These are phyloP conservation scores for Rhodotorula sp. DNA, from an alignment of 1,284 basidiomycete species.

Conservation along the genomic window DNA sequence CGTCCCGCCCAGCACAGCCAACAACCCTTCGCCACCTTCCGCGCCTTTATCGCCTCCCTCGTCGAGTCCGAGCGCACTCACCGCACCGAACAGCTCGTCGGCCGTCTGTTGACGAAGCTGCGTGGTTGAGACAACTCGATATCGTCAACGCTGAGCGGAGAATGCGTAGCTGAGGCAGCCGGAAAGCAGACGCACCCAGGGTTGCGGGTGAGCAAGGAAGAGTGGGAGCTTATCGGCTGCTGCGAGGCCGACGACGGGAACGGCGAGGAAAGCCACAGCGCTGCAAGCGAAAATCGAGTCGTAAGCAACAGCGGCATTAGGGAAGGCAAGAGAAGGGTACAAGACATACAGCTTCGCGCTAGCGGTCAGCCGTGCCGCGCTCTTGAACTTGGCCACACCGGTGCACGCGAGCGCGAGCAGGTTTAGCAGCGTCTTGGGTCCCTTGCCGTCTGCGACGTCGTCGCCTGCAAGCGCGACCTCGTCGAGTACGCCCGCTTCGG, in stretches of 20 bases:
- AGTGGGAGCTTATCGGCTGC: slow-evolving; percentile 58
- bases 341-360: slow-evolving; percentile 73
- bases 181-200: slow-evolving; percentile 60
- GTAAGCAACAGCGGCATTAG: neutral
- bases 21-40: slow-evolving; percentile 60
- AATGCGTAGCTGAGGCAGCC: neutral
- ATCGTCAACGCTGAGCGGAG: neutral
- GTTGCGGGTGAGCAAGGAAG: slow-evolving; percentile 75
- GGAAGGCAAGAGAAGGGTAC: neutral
- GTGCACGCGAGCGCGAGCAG: slow-evolving; percentile 61
- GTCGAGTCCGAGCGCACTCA: slow-evolving; percentile 66
- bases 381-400: slow-evolving; percentile 70
- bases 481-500: slow-evolving; percentile 18
- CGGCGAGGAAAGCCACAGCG: slow-evolving; percentile 63
- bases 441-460: slow-evolving; percentile 9
- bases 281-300: slow-evolving; percentile 51
- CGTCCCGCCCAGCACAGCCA: slow-evolving; percentile 76
- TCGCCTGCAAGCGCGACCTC: slow-evolving; percentile 5
- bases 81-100: slow-evolving; percentile 75
- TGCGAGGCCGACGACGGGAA: slow-evolving; percentile 56
- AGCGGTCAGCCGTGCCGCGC: slow-evolving; percentile 69
- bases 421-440: slow-evolving; percentile 38
- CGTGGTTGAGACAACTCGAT: neutral
- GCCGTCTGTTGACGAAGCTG: slow-evolving; percentile 76
- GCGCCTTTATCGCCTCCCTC: slow-evolving; percentile 30